Conservation (phyloP, 192 early-diverging fungal genomes). For the Coemansia sp. region DNA sequence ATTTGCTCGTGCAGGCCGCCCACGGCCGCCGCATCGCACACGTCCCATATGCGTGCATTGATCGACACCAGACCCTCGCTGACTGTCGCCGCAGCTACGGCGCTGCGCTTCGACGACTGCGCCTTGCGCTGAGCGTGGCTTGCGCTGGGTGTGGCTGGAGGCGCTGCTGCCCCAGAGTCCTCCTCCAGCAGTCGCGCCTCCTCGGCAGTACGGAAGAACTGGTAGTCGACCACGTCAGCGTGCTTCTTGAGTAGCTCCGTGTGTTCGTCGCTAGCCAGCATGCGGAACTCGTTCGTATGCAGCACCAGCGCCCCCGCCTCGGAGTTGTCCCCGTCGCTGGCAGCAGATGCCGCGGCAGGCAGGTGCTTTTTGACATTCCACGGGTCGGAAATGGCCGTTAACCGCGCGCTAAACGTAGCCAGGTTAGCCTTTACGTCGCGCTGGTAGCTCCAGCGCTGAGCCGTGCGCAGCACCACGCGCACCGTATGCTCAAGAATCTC, state of each 20-base stretch:
- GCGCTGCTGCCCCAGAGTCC: slow-evolving; percentile 2
- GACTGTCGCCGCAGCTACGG: not conserved
- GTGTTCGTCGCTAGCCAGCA: slow-evolving; percentile 23
- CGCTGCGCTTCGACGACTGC: slow-evolving; percentile 2
- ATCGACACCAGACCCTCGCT: slow-evolving; percentile 51
- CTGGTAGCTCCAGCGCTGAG: slow-evolving; percentile 88
- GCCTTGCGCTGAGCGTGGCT: slow-evolving; percentile 11
- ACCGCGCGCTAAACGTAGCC: slow-evolving; percentile 32
- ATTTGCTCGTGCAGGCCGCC: slow-evolving; percentile 51
- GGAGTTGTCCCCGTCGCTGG: slow-evolving; percentile 1
- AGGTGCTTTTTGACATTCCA: slow-evolving; percentile 39
- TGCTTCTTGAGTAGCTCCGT: slow-evolving; percentile 20
- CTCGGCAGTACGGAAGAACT: slow-evolving; percentile 51
- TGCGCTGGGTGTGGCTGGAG: slow-evolving; percentile 8
- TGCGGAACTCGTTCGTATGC: slow-evolving; percentile 48
- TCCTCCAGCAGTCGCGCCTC: slow-evolving; percentile 42
- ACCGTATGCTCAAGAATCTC: slow-evolving; percentile 79
- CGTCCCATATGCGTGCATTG: slow-evolving; percentile 53
- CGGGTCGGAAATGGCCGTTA: slow-evolving; percentile 38
- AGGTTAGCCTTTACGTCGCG: slow-evolving; percentile 56
- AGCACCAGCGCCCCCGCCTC: slow-evolving; percentile 9
- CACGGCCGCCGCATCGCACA: slow-evolving; percentile 7
- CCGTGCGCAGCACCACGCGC: slow-evolving; percentile 80
- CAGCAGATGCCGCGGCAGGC: not conserved
- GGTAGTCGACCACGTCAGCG: slow-evolving; percentile 32